Base-by-base conservation (phyloP, 2,329 filamentous ascomycete genomes). In the Dactylellina drechsleri region DNA sequence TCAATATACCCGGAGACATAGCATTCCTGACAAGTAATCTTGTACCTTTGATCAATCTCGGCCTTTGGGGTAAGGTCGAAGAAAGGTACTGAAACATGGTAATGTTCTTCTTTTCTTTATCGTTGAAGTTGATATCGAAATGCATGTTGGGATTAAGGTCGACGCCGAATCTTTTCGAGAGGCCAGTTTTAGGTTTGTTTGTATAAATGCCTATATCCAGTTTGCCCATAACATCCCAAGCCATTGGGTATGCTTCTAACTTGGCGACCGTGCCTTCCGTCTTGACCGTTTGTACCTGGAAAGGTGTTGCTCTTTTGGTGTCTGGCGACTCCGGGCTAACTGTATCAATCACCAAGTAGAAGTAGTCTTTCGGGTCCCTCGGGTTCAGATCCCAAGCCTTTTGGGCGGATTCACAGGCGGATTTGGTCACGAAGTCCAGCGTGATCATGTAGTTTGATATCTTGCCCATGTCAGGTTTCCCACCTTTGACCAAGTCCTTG, bases 141-240 rank as follows among this genome's bases (percentile, higher is more conserved):
- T 23, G 23, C 23, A 23, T 23, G 23, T 23, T 23, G 23, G 23
- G 23, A 4, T 23, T 23, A 2, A 23, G 23, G 23, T 23, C 23
- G 23, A 23, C 23, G 23, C 40, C 40, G n/a, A 43, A n/a, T 47
- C 58, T 50, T 36, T 52, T 61, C 1, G 15, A 7, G 20, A 61
- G 58, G 16, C 26, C 45, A 2, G 41, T 15, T 47, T 49, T 49
- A 13, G 58, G 58, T 12, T 20, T 61, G 18, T 50, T n/a, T 12
- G 16, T 61, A 28, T 36, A 61, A 16, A 61, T 13, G 7, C 50
- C 50, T 5, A 61, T 61, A 52, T 61, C 58, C 6, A 61, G 26
- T 18, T 61, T 49, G n/a, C 58, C 58, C 45, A 61, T 7, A n/a
- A 50, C 45, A n/a, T 61, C 58, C 58, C 58, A 61, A 3, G 58